A percentile compares a stretch with the other conserved stretches of the same genome.
phyloP scores from a whole-genome alignment of 1,139 yeast genomes.

The Taphrina flavorubra region DNA sequence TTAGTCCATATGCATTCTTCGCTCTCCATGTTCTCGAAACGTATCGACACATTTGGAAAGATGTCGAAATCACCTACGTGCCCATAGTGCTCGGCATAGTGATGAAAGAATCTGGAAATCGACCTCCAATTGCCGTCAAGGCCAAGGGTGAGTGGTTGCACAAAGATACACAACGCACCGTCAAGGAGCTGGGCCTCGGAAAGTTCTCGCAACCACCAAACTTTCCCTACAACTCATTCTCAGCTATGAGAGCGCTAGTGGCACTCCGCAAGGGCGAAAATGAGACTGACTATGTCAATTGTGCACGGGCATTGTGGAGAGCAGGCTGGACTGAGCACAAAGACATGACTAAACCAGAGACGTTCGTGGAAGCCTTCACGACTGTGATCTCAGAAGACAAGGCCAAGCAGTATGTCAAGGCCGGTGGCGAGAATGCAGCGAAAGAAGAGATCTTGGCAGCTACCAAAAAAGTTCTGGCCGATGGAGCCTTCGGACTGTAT shows the following conservation, averaged over 20 bases:
- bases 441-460: slow-evolving; percentile 24
- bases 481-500: slow-evolving; percentile 33
- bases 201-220: slow-evolving; percentile 23
- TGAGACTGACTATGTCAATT: slow-evolving; percentile 27
- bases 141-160: slow-evolving; percentile 28
- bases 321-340: slow-evolving; percentile 41
- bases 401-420: slow-evolving; percentile 25
- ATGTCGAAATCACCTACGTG: slow-evolving; percentile 28
- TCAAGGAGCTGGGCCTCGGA: slow-evolving; percentile 23
- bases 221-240: slow-evolving; percentile 38
- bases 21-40: slow-evolving; percentile 33
- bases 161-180: slow-evolving; percentile 20
- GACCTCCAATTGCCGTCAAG: slow-evolving; percentile 29
- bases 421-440: slow-evolving; percentile 11
- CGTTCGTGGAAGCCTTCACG: slow-evolving; percentile 20
- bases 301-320: slow-evolving; percentile 33
- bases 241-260: slow-evolving; percentile 22
- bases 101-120: slow-evolving; percentile 35
- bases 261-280: slow-evolving; percentile 24
- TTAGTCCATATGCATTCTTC: slow-evolving; percentile 34
- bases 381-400: slow-evolving; percentile 26
- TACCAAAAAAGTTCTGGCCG: slow-evolving; percentile 26
- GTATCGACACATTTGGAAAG: slow-evolving; percentile 32
- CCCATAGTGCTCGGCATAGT: slow-evolving; percentile 25
- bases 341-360: slow-evolving; percentile 26